A percentile compares a stretch with the other conserved stretches of the same genome.
These are phyloP conservation scores for Nakazawaea peltata DNA, from an alignment of 805 yeast genomes.

Conservation along the genomic window DNA sequence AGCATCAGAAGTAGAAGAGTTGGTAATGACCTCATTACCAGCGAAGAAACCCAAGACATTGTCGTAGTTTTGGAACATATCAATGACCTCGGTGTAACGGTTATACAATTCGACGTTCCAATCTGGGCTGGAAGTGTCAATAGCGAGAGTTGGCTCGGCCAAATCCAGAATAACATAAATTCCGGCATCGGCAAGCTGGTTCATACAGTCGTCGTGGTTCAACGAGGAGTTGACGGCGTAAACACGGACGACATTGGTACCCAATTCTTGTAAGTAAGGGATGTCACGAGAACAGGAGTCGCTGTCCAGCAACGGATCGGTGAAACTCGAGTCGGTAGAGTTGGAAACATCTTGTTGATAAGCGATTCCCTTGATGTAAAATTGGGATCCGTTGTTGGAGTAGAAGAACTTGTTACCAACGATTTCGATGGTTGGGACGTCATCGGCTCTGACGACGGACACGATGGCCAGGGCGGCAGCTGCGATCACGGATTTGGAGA, in stretches of 20 bases:
- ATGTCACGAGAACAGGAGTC: conserved; percentile 62
- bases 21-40: conserved; percentile 78
- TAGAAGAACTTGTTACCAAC: conserved; percentile 74
- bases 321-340: conserved; percentile 35
- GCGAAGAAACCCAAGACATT: conserved; percentile 79
- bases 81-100: conserved; percentile 66
- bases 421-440: conserved; percentile 59
- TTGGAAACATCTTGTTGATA: conserved; percentile 64
- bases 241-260: conserved; percentile 68
- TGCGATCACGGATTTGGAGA: conserved; percentile 25
- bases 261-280: conserved; percentile 54
- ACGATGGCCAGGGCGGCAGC: conserved; percentile 18
- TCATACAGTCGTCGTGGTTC: conserved; percentile 68
- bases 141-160: conserved; percentile 56
- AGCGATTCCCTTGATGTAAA: conserved; percentile 71
- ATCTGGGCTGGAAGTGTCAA: conserved; percentile 52
- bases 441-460: conserved; percentile 15
- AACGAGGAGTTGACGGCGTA: conserved; percentile 59
- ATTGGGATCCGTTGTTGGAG: conserved; percentile 72
- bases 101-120: conserved; percentile 58
- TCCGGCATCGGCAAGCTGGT: conserved; percentile 59
- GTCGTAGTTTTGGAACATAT: conserved; percentile 58
- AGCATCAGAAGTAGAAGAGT: conserved; percentile 56
- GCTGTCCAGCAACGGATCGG: conserved; percentile 65
- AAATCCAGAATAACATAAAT: conserved; percentile 77